Evolutionary conservation across 192 early-diverging fungal genomes (phyloP).

Genomic region (Mortierella antarctica): DNA sequence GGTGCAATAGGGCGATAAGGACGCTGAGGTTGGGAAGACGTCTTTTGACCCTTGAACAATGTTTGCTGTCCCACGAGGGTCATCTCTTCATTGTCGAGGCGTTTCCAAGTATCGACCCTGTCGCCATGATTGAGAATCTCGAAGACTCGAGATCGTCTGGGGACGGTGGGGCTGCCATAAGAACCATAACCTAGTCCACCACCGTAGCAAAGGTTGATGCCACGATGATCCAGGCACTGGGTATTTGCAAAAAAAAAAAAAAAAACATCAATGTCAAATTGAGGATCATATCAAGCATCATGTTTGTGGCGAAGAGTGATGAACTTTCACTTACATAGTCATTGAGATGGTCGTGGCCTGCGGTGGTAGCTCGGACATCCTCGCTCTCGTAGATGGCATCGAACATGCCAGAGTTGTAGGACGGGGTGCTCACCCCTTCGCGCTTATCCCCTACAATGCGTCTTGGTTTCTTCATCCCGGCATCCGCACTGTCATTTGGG

Average conservation of each 20-base stretch:
- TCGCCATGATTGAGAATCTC: slow-evolving; percentile 44
- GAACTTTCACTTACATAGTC: slow-evolving; percentile 39
- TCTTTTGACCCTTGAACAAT: slow-evolving; percentile 19
- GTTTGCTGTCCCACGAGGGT: slow-evolving; percentile 53
- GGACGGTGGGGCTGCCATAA: slow-evolving; percentile 51
- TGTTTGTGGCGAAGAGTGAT: background rate
- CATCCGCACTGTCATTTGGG: slow-evolving; percentile 1
- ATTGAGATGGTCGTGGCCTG: slow-evolving; percentile 45
- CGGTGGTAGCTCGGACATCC: slow-evolving; percentile 44
- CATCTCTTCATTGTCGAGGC: slow-evolving; percentile 52
- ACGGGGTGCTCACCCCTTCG: slow-evolving; percentile 39
- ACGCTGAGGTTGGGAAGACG: background rate
- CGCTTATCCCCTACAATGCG: slow-evolving; percentile 35
- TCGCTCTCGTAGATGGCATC: slow-evolving; percentile 34
- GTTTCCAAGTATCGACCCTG: slow-evolving; percentile 57
- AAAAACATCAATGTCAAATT: background rate
- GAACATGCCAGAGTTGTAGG: slow-evolving; percentile 52
- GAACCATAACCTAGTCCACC: slow-evolving; percentile 56
- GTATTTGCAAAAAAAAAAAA: slow-evolving; percentile 3
- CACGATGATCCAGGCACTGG: slow-evolving; percentile 53
- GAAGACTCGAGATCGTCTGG: slow-evolving; percentile 55
- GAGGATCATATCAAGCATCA: background rate
- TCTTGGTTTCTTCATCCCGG: slow-evolving; percentile 6
- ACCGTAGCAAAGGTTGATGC: slow-evolving; percentile 58
- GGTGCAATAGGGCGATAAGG: background rate